Percentiles rank a stretch among this genome's conserved stretches.
These are phyloP conservation scores for Trypanosoma scelopori DNA, from an alignment of 208 protist species.

Conservation along the genomic window DNA sequence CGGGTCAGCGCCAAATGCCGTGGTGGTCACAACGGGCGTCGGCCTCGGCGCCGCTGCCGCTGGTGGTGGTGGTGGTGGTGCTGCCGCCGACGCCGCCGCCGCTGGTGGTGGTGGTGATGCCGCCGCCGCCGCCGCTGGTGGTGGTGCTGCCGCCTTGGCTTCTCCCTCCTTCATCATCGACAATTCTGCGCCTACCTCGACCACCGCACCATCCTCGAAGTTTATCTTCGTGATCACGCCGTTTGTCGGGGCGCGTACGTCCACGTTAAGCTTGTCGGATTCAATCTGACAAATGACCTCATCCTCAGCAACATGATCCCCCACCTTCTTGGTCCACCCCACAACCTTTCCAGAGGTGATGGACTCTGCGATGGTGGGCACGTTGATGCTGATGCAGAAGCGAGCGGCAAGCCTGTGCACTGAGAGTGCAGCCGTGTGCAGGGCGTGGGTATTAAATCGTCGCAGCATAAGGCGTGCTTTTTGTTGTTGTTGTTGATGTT, in stretches of 20 bases:
- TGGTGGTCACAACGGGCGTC: constrained; percentile 15
- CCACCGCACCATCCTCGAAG: constrained; percentile 85
- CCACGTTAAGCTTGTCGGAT: constrained; percentile 98
- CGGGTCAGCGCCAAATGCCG: constrained; percentile 55
- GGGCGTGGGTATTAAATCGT: constrained; percentile 39
- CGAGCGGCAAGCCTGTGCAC: constrained; percentile 56
- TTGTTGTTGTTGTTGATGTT: constrained; percentile 11
- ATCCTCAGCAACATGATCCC: constrained; percentile 96
- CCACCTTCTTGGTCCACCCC: constrained; percentile 94
- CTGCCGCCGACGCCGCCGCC: constrained; percentile 23
- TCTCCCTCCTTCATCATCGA: constrained; percentile 88
- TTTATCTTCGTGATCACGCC: constrained; percentile 93
- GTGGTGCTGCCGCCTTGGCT: constrained; percentile 22
- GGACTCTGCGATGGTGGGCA: constrained; percentile 97
- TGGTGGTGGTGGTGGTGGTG: constrained; percentile 26
- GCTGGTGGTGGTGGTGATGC: constrained; percentile 10
- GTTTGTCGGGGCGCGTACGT: constrained; percentile 91
- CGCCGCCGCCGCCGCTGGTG: constrained; percentile 7
- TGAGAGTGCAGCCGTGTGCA: constrained; percentile 11
- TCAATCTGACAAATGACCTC: constrained; percentile 97
- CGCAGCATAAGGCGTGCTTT: constrained; percentile 55
- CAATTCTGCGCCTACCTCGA: constrained; percentile 89
- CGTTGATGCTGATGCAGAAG: constrained; percentile 91
- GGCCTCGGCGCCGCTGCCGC: constrained; percentile 32
- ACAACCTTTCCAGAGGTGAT: constrained; percentile 97